Conservation (phyloP, 495 filamentous ascomycete genomes). For the Xanthoparmelia taractica region DNA sequence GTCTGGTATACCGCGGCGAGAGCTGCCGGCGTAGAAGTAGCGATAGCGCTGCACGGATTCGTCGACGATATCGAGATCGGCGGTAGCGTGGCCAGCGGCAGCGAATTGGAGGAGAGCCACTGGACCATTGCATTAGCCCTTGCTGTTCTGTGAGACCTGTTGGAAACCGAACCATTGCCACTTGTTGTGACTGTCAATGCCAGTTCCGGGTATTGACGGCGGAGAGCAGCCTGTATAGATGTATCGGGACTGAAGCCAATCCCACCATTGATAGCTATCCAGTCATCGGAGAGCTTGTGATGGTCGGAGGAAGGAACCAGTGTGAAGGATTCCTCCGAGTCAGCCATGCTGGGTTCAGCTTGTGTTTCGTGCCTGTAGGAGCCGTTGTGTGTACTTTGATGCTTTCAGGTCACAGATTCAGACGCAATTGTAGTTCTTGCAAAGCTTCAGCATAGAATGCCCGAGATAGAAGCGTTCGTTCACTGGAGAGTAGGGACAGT, state of each 20-base stretch:
- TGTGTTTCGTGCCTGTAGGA: background rate
- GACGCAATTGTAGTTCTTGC: background rate
- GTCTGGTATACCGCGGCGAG: slow-evolving; percentile 26
- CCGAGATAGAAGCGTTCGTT: background rate
- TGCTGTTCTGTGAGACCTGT: no score
- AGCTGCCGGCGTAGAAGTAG: slow-evolving; percentile 28
- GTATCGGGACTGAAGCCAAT: slow-evolving; percentile 11
- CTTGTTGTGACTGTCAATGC: slow-evolving; percentile 17
- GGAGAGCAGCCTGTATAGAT: slow-evolving; percentile 18
- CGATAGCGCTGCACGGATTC: slow-evolving; percentile 35
- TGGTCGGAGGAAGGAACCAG: slow-evolving; percentile 12
- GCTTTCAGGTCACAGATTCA: background rate
- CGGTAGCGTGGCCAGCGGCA: slow-evolving; percentile 36
- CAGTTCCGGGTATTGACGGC: slow-evolving; percentile 21
- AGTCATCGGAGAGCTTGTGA: slow-evolving; percentile 16
- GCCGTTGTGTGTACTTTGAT: background rate
- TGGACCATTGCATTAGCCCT: background rate
- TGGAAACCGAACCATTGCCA: slow-evolving; percentile 15
- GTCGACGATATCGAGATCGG: slow-evolving; percentile 34
- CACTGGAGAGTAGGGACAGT: background rate
- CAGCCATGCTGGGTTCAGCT: background rate
- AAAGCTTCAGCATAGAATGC: background rate
- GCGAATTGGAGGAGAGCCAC: slow-evolving; percentile 34
- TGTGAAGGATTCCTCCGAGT: slow-evolving; percentile 12
- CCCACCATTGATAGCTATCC: slow-evolving; percentile 13